Conservation (phyloP, 176 grass and related monocot genomes). For the Melocanna baccifera region DNA sequence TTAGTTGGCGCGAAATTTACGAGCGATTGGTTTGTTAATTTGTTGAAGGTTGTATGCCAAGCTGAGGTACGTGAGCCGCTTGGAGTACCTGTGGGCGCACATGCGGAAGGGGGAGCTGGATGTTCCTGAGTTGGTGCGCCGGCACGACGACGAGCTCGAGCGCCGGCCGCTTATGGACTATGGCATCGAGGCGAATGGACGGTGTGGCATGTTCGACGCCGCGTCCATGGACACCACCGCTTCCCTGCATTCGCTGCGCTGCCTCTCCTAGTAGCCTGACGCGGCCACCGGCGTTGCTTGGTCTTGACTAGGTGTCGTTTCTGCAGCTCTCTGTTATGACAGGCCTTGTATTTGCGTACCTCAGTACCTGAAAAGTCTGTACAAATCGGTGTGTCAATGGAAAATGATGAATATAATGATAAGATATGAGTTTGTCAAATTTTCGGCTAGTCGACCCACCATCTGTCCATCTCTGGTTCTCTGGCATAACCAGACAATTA, state of each 20-base stretch:
- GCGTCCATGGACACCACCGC: slow-evolving; percentile 48
- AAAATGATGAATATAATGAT: neutral
- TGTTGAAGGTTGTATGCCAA: slow-evolving; percentile 55
- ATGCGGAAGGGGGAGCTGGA: slow-evolving; percentile 49
- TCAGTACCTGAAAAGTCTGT: neutral
- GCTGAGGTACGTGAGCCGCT: slow-evolving; percentile 54
- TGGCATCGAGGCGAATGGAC: slow-evolving; percentile 44
- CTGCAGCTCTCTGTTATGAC: neutral
- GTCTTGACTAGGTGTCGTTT: neutral
- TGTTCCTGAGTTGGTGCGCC: slow-evolving; percentile 55
- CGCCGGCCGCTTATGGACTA: slow-evolving; percentile 72
- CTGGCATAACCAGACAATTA: neutral
- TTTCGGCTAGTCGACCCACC: neutral
- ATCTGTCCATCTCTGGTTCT: too few relatives aligned
- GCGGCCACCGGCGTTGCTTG: neutral
- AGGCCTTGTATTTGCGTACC: neutral
- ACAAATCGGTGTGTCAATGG: neutral
- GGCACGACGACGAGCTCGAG: slow-evolving; percentile 69
- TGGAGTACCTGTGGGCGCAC: slow-evolving; percentile 68
- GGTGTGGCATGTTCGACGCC: slow-evolving; percentile 40
- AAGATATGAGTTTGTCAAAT: neutral
- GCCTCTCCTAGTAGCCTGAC: slow-evolving; percentile 31
- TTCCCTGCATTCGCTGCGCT: slow-evolving; percentile 50
- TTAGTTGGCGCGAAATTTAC: neutral
- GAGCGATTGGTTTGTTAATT: neutral